Conservation (phyloP, 2,329 filamentous ascomycete genomes). For the Elsinoe fawcettii region DNA sequence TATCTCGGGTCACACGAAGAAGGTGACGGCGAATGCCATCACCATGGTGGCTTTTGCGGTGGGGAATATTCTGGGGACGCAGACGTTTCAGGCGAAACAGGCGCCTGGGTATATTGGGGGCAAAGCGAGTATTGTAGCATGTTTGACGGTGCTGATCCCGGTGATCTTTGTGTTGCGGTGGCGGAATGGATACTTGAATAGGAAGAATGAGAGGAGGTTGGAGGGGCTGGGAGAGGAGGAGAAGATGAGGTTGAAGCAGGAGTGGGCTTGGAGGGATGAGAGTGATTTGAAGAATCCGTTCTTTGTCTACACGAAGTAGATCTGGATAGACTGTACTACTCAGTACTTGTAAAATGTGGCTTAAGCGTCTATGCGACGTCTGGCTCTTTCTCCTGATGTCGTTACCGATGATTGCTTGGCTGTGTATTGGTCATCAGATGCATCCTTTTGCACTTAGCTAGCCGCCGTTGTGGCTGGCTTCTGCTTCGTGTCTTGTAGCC, state of each 20-base stretch:
- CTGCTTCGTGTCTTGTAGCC: not conserved
- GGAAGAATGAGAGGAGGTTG: conserved; percentile 22
- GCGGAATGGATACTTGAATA: conserved; percentile 28
- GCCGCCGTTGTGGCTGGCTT: not conserved
- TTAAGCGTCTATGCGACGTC: not conserved
- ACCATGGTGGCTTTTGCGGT: conserved; percentile 37
- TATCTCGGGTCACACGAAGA: conserved; percentile 44
- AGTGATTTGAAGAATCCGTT: conserved; percentile 21
- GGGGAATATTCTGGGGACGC: conserved; percentile 39
- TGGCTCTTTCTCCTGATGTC: too few relatives aligned
- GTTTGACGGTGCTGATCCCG: conserved; percentile 23
- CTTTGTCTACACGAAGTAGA: conserved; percentile 20
- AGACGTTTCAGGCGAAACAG: conserved; percentile 37
- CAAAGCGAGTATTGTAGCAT: conserved; percentile 23
- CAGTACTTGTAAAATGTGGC: not conserved
- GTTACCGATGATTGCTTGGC: too few relatives aligned
- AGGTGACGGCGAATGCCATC: conserved; percentile 42
- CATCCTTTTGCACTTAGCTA: too few relatives aligned
- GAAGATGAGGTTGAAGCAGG: conserved; percentile 24
- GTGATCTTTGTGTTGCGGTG: conserved; percentile 27
- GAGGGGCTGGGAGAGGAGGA: conserved; percentile 25
- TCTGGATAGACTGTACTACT: not conserved
- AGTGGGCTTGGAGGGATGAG: conserved; percentile 22
- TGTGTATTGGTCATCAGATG: too few relatives aligned
- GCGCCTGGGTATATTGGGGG: conserved; percentile 32